Evolutionary conservation across 345 rosid species (phyloP).

Genomic region (Lepidium africanum): DNA sequence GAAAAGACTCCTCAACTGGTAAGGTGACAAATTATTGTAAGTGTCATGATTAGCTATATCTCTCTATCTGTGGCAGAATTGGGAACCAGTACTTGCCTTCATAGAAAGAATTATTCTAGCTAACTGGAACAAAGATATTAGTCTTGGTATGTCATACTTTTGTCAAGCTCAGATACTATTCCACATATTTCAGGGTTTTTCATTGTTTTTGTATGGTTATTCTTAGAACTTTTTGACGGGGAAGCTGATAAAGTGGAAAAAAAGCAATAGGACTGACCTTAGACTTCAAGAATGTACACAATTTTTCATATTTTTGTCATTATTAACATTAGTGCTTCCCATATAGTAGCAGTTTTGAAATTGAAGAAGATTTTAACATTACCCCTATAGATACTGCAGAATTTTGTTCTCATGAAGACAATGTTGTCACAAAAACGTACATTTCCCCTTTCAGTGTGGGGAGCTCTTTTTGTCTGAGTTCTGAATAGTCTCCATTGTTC

Average conservation of each 20-base stretch:
- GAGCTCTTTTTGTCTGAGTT: too few species aligned
- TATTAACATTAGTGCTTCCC: background rate
- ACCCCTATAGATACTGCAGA: too few species aligned
- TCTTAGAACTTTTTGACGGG: constrained; percentile 13
- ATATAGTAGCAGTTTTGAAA: too few species aligned
- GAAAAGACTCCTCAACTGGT: constrained; percentile 67
- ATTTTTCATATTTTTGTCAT: background rate
- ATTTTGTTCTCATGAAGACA: too few species aligned
- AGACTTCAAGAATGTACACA: constrained; percentile 13
- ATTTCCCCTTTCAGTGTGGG: too few species aligned
- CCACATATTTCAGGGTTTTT: background rate
- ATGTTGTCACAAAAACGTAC: too few species aligned
- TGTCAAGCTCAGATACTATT: constrained; percentile 9
- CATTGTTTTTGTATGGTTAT: constrained; percentile 13
- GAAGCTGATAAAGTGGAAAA: constrained; percentile 21
- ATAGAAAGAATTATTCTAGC: constrained; percentile 47
- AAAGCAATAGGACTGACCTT: constrained; percentile 28
- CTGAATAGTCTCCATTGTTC: too few species aligned
- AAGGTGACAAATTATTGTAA: background rate
- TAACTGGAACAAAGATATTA: constrained; percentile 42
- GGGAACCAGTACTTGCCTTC: constrained; percentile 53
- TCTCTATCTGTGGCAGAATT: constrained; percentile 41
- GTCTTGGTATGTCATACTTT: constrained; percentile 34
- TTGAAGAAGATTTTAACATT: too few species aligned
- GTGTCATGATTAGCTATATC: background rate